phyloP scores from a whole-genome alignment of 2,329 filamentous ascomycete species.

The Fusarium agapanthi region DNA sequence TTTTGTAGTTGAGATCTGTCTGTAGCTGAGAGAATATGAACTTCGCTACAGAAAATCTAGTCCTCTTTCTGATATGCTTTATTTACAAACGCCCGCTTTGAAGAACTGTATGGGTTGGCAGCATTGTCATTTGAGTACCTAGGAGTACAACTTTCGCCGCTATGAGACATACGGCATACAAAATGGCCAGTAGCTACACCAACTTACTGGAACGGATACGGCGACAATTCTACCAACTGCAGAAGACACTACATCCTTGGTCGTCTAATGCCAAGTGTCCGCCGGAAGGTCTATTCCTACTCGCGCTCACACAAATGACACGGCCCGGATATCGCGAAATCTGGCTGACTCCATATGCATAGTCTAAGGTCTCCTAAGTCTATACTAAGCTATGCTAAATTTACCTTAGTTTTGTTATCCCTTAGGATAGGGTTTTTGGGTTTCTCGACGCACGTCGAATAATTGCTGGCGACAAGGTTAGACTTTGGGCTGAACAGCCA shows the following conservation, averaged over 20 bases:
- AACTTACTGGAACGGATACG: neutral
- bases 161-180: neutral
- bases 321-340: no score
- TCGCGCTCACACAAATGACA: neutral
- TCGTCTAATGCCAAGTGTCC: neutral
- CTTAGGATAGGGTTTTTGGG: neutral
- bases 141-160: no score
- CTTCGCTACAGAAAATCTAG: no score
- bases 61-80: no score
- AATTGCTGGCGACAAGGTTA: neutral
- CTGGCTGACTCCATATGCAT: no score
- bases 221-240: neutral
- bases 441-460: neutral
- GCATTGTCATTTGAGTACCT: no score
- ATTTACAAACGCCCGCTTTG: accelerated
- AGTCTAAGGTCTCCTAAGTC: neutral
- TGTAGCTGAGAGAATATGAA: accelerated
- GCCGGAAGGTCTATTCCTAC: neutral
- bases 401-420: neutral
- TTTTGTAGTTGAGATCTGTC: no score
- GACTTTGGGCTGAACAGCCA: neutral
- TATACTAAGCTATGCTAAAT: neutral
- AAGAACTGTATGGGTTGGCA: no score
- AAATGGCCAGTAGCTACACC: neutral
- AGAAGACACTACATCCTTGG: neutral